Evolutionary conservation across 2,329 filamentous ascomycete species (phyloP).

Genomic region (Zopfia rhizophila): DNA sequence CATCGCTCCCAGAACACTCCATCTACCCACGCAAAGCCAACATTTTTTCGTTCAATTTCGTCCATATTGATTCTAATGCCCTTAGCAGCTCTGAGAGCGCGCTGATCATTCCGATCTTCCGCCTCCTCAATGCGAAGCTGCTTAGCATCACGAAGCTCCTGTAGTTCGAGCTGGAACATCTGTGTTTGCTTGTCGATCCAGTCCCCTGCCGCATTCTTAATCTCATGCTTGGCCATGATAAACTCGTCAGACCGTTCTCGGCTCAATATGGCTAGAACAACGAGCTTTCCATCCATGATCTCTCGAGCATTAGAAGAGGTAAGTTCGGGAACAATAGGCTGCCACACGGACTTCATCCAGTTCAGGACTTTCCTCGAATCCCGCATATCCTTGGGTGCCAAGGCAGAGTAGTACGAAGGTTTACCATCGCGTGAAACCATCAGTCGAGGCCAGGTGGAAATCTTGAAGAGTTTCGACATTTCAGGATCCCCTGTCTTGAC

Average conservation of each 20-base stretch:
- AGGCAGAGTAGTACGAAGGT: slow-evolving; percentile 86
- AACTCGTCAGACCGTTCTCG: slow-evolving; percentile 84
- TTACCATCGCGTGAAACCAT: slow-evolving; percentile 89
- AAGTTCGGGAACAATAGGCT: slow-evolving; percentile 93
- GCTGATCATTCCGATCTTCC: slow-evolving; percentile 89
- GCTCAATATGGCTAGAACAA: slow-evolving; percentile 91
- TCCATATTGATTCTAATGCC: slow-evolving; percentile 92
- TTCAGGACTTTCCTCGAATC: slow-evolving; percentile 81
- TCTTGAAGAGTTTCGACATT: slow-evolving; percentile 86
- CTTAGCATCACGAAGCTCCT: slow-evolving; percentile 93
- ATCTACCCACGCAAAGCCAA: slow-evolving; percentile 97
- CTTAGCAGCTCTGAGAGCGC: slow-evolving; percentile 87
- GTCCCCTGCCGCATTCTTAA: slow-evolving; percentile 94
- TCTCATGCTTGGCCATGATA: slow-evolving; percentile 79
- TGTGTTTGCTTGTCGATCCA: slow-evolving; percentile 98
- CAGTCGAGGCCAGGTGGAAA: slow-evolving; percentile 95
- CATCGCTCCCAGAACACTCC: slow-evolving; percentile 97
- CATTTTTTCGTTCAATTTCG: slow-evolving; percentile 84
- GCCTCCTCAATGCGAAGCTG: slow-evolving; percentile 96
- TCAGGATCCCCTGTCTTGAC: slow-evolving; percentile 87
- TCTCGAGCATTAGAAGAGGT: slow-evolving; percentile 91
- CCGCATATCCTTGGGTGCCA: slow-evolving; percentile 92
- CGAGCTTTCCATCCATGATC: slow-evolving; percentile 93
- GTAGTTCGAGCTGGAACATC: slow-evolving; percentile 89
- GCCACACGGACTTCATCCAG: slow-evolving; percentile 98